These are phyloP conservation scores for Amanita rimosa DNA, from an alignment of 768 basidiomycete species.

Conservation along the genomic window DNA sequence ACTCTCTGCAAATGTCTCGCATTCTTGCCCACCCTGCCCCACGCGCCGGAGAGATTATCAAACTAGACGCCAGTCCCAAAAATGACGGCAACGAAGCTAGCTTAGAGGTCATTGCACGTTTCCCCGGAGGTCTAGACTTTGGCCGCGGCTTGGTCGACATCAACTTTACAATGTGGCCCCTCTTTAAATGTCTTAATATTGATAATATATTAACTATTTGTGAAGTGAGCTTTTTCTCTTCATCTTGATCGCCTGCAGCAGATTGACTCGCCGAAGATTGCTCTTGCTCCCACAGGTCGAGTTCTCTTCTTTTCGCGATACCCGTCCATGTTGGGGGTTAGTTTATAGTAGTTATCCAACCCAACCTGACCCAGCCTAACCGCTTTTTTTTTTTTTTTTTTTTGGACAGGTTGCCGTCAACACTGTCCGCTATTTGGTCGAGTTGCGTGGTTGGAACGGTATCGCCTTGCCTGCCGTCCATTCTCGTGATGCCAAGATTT, in stretches of 20 bases:
- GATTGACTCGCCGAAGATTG: conserved; percentile 31
- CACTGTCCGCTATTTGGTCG: conserved; percentile 85
- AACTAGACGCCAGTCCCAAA: conserved; percentile 71
- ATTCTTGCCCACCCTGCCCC: conserved; percentile 83
- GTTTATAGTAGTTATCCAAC: conserved; percentile 11
- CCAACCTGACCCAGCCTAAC: conserved; percentile 6
- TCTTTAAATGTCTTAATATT: conserved; percentile 87
- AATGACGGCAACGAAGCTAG: conserved; percentile 38
- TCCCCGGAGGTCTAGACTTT: conserved; percentile 91
- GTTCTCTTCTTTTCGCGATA: conserved; percentile 75
- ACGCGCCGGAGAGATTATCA: conserved; percentile 77
- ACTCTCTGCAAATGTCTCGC: conserved; percentile 83
- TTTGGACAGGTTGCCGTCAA: conserved; percentile 64
- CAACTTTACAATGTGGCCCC: conserved; percentile 95
- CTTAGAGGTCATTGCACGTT: conserved; percentile 79
- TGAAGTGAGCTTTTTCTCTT: conserved; percentile 39
- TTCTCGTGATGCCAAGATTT: conserved; percentile 84
- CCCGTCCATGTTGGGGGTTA: conserved; percentile 82
- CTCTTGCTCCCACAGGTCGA: conserved; percentile 68
- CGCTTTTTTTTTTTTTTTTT: too few relatives aligned
- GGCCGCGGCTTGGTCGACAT: conserved; percentile 85
- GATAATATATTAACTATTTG: conserved; percentile 91
- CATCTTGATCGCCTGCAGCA: not conserved
- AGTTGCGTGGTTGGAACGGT: conserved; percentile 88
- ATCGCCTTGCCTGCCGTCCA: conserved; percentile 77